Evolutionary conservation across 306 rosid species (phyloP).

Genomic region (Quercus variabilis): DNA sequence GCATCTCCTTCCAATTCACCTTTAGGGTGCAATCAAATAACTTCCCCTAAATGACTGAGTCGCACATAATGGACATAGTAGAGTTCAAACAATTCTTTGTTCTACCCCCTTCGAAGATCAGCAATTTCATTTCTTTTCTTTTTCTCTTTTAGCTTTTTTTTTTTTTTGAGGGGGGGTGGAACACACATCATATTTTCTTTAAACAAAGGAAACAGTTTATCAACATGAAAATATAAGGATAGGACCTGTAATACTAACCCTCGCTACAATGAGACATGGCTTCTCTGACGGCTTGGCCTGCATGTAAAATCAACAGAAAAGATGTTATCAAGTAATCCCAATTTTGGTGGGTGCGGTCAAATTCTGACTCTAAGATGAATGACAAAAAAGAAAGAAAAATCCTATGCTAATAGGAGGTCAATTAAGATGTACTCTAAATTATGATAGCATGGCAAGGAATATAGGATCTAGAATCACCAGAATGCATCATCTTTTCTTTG

Average conservation of each 20-base stretch:
- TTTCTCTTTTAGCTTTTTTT: background rate
- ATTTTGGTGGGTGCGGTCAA: background rate
- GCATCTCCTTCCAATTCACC: background rate
- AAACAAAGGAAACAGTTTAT: background rate
- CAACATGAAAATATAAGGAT: background rate
- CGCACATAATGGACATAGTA: background rate
- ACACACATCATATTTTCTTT: background rate
- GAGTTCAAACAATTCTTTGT: background rate
- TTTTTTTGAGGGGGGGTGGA: background rate
- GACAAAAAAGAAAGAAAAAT: background rate
- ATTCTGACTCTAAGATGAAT: conserved; percentile 1
- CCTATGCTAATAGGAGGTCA: background rate
- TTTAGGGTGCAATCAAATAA: background rate
- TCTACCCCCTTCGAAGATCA: background rate
- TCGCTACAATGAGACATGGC: conserved; percentile 62
- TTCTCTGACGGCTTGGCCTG: conserved; percentile 63
- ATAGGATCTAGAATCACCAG: background rate
- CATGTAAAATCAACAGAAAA: conserved; percentile 19
- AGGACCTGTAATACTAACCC: conserved; percentile 46
- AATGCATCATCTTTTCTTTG: background rate
- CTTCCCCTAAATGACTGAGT: background rate
- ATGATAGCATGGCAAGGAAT: background rate
- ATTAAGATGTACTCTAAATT: background rate
- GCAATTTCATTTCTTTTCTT: background rate
- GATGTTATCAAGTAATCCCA: conserved; percentile 18